Conservation (phyloP, 805 yeast species). For the Zygosaccharomyces bisporus region DNA sequence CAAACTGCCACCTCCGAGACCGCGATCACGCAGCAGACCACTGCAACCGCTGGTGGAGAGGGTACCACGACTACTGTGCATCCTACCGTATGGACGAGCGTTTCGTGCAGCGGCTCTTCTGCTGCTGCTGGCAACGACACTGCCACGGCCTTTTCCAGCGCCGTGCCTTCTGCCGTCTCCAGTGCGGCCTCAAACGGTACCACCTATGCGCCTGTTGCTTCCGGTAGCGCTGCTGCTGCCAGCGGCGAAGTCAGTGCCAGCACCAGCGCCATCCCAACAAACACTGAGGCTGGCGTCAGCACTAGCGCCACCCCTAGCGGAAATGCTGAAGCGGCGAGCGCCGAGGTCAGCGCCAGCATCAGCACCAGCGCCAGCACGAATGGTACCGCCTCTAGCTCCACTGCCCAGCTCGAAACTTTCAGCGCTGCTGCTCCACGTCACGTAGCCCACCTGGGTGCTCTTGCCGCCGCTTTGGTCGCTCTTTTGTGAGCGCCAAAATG, state of each 20-base stretch:
- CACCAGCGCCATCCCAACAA: slow-evolving; percentile 10
- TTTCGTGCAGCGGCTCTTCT: background rate
- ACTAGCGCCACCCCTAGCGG: slow-evolving; percentile 11
- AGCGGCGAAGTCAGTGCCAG: too few relatives aligned
- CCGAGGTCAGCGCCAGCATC: slow-evolving; percentile 6
- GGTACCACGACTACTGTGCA: background rate
- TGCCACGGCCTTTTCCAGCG: too few relatives aligned
- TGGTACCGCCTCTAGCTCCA: background rate
- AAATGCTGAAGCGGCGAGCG: slow-evolving; percentile 14
- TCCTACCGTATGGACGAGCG: background rate
- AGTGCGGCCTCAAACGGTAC: background rate
- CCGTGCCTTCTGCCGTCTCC: too few relatives aligned
- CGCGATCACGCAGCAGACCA: background rate
- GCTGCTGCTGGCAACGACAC: too few relatives aligned
- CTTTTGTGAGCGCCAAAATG: slow-evolving; percentile 2
- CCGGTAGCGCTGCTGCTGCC: slow-evolving; percentile 4
- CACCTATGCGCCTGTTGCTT: background rate
- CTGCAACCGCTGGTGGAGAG: background rate
- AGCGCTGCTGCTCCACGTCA: background rate
- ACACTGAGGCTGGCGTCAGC: slow-evolving; percentile 12
- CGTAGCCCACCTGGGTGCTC: background rate
- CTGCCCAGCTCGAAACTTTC: background rate
- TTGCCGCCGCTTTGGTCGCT: slow-evolving; percentile 8
- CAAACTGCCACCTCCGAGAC: background rate
- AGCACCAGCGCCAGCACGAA: slow-evolving; percentile 5